Evolutionary conservation across 2,329 filamentous ascomycete species (phyloP), one percentile per base, ranked within the genome.

Genomic region (Thielaviopsis musarum): DNA sequence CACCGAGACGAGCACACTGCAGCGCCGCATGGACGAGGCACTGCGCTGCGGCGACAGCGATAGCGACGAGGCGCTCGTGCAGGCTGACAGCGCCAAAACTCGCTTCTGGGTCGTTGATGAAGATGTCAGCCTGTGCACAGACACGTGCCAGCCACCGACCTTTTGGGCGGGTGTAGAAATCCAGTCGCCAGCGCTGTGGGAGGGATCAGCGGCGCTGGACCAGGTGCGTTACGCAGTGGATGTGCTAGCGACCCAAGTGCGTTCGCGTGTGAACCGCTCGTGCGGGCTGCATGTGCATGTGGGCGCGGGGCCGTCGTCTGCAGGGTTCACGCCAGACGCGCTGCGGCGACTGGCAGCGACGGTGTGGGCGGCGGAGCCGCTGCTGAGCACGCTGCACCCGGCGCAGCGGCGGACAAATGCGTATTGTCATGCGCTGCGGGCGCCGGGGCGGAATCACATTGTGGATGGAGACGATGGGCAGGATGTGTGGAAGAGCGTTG

Each of bases 251-350:
- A 64, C 62, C 5, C 64, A 62, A 0, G 68, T 69, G 52, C 66
- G 69, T 17, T 58, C 69, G 17, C 66, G 69, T 1, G 64, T 72
- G 13, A 73, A 73, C 58, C 34, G 62, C 0, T 63, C 65, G 1
- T 70, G 68, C 28, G 70, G 70, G 9, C 64, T 73, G 21, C 70
- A 72, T 56, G 69, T 73, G 15, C 70, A 73, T 54, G 64, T 73
- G 3, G 71, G 70, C 5, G 7, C 69, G 68, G 54, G 71, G 71
- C 0, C 58, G 38, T 15, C 4, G 30, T 12, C 10, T 9, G 60
- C 64, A n/a, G 65, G 63, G 55, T 67, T 72, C 56, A 64, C 68
- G 15, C 53, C 67, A 10, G 62, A 64, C 12, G 64, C 65, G 0
- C 26, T 69, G 13, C 67, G 68, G 13, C 67, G 69, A 26, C 65